Percentiles rank a stretch among this genome's conserved stretches.
These are phyloP conservation scores for Cornus suecica DNA, from an alignment of 148 eudicot genomes.

Conservation along the genomic window DNA sequence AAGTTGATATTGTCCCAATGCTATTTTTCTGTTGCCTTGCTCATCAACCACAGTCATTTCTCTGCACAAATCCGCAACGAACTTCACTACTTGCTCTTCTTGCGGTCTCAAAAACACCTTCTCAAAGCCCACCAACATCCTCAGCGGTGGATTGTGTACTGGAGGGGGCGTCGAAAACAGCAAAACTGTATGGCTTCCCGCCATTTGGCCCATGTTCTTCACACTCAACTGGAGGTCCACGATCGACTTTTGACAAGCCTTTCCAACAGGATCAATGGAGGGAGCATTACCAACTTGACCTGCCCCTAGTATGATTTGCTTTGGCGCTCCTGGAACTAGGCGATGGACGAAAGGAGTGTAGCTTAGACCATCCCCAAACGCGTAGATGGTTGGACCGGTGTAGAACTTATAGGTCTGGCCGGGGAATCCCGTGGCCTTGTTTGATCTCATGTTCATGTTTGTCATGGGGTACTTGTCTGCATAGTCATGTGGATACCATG, in stretches of 20 bases:
- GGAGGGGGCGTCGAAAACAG: constrained; percentile 63
- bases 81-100: constrained; percentile 45
- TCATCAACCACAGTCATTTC: constrained; percentile 85
- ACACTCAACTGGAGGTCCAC: constrained; percentile 63
- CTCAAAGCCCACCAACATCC: constrained; percentile 71
- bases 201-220: constrained; percentile 48
- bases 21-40: constrained; percentile 55
- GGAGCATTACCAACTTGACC: constrained; percentile 41
- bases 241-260: constrained; percentile 40
- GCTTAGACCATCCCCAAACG: constrained; percentile 60
- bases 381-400: constrained; percentile 50
- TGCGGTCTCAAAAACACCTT: constrained; percentile 58
- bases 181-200: constrained; percentile 64
- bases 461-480: constrained; percentile 59
- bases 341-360: constrained; percentile 50
- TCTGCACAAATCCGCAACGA: constrained; percentile 71
- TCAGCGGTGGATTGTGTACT: constrained; percentile 66
- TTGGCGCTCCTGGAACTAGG: constrained; percentile 59
- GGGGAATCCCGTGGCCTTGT: constrained; percentile 59
- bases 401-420: constrained; percentile 71
- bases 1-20: constrained; percentile 65
- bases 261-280: constrained; percentile 51
- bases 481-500: constrained; percentile 70
- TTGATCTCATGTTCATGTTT: constrained; percentile 75
- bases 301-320: constrained; percentile 44